These are phyloP conservation scores for Nemania sp. DNA, from an alignment of 2,329 filamentous ascomycete genomes.

Conservation along the genomic window DNA sequence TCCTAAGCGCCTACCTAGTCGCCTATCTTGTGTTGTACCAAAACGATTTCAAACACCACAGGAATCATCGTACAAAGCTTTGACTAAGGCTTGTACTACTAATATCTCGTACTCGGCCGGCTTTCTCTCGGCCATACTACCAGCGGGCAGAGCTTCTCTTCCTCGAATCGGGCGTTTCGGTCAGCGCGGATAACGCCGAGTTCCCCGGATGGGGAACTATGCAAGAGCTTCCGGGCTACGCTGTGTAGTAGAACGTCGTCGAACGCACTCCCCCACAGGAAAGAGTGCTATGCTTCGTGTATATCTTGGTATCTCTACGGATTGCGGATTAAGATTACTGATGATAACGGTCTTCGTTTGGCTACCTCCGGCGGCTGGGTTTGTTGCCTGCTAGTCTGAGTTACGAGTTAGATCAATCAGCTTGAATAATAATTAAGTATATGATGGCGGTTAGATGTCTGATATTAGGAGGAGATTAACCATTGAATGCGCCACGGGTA, in stretches of 20 bases:
- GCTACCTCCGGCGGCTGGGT: background rate
- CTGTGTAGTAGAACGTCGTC: too few species aligned
- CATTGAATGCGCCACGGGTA: background rate
- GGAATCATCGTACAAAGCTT: too few species aligned
- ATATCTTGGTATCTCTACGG: slow-evolving; percentile 17
- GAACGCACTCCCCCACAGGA: slow-evolving; percentile 38
- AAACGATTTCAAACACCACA: too few species aligned
- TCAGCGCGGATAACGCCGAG: slow-evolving; percentile 28
- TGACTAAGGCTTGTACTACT: too few species aligned
- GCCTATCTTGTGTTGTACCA: too few species aligned
- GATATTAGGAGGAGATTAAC: background rate
- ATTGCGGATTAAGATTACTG: slow-evolving; percentile 1
- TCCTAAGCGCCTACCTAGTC: background rate
- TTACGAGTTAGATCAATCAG: too few species aligned
- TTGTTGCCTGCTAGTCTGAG: background rate
- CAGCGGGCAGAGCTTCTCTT: slow-evolving; percentile 30
- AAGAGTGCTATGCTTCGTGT: slow-evolving; percentile 24
- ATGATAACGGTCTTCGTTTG: background rate
- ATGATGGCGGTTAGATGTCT: background rate
- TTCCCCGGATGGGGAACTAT: slow-evolving; percentile 23
- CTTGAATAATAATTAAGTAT: background rate
- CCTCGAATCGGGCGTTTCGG: slow-evolving; percentile 11
- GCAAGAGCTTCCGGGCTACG: slow-evolving; percentile 6
- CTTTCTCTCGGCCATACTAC: background rate
- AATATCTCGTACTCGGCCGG: too few species aligned